Conservation (phyloP, 164 flowering plant species). For the Magnolia sinica region DNA sequence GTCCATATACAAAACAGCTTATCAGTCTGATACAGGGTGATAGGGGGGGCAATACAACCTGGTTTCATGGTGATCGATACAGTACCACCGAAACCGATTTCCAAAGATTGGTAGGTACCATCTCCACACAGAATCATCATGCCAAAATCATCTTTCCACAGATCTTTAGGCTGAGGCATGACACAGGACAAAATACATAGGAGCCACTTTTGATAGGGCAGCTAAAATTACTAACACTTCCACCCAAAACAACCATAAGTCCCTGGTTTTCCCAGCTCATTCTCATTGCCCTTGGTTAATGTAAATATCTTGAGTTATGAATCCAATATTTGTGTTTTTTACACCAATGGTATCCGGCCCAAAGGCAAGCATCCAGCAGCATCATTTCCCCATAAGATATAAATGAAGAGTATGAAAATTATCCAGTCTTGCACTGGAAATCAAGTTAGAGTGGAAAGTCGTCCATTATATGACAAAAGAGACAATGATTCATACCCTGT, state of each 20-base stretch:
- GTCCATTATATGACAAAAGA: too few species aligned
- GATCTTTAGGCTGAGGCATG: neutral
- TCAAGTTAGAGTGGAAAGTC: too few species aligned
- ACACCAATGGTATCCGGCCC: neutral
- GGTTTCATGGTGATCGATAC: neutral
- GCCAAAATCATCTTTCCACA: neutral
- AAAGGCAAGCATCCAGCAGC: neutral
- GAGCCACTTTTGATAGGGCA: neutral
- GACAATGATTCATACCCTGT: slow-evolving; percentile 49
- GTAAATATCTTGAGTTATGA: neutral
- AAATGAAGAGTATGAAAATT: neutral
- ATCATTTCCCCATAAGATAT: neutral
- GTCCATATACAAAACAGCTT: too few species aligned
- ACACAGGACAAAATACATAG: neutral
- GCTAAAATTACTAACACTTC: neutral
- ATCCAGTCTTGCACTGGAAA: too few species aligned
- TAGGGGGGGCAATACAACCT: neutral
- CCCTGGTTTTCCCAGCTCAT: neutral
- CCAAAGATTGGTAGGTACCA: too few species aligned
- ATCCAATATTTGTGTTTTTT: neutral
- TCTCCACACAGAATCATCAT: too few species aligned
- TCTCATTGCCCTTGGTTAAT: neutral
- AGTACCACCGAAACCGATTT: neutral
- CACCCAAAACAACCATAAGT: neutral
- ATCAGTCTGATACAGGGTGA: too few species aligned